Evolutionary conservation across 768 basidiomycete genomes (phyloP), one percentile per base, ranked within the genome.

Genomic region (Sistotremastrum niveocremeum): DNA sequence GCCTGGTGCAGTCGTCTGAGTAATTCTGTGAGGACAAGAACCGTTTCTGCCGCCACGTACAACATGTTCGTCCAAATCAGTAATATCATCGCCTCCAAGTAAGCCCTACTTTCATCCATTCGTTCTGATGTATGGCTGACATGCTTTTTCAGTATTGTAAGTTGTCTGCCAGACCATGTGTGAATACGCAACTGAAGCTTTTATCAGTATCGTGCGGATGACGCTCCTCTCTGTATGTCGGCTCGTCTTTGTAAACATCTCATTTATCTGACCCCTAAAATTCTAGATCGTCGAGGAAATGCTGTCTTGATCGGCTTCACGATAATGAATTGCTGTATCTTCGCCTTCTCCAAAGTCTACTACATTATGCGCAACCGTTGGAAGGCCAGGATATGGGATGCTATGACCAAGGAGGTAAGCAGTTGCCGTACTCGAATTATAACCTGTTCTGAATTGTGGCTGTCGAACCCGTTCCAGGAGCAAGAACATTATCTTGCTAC

Each of bases 91-190:
- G 20, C 20, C 20, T 20, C 20, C 20, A 20, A 20, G 20, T 20
- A 20, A 20, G 20, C n/a, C n/a, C n/a, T n/a, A n/a, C n/a, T n/a
- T n/a, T n/a, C n/a, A n/a, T n/a, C n/a, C n/a, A n/a, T n/a, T n/a
- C n/a, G n/a, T n/a, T n/a, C n/a, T 30, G 72, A 76, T 6, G 74
- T 60, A 20, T 78, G 74, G 76, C 74, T 72, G 51, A 77, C 76
- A 9, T 69, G 74, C 31, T 78, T 79, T 48, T 64, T 75, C 0
- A 76, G 76, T 32, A 73, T 68, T 2, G 77, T 79, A 7, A 74
- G 76, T 5, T 73, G 73, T 47, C 64, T 76, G 8, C 77, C 76
- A 0, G 74, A 77, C 42, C 76, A 74, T 44, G 75, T 73, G 0
- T 76, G 76, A 1, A 41, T 78, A 41, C 77, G 76, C 51, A 77